These are phyloP conservation scores for Aspergillus transmontanensis DNA, from an alignment of 2,329 filamentous ascomycete species.

Conservation along the genomic window DNA sequence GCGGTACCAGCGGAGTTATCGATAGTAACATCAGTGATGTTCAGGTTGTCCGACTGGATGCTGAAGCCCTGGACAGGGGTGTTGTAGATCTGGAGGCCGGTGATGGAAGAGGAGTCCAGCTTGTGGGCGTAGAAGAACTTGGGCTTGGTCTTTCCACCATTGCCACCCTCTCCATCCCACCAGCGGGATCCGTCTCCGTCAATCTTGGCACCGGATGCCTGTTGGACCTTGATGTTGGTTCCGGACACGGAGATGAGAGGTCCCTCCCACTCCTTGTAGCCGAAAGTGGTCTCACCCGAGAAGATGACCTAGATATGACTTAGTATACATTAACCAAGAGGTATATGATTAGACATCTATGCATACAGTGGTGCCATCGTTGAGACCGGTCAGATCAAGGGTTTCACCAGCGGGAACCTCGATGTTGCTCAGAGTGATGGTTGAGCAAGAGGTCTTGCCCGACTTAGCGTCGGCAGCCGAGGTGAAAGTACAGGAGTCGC, in stretches of 20 bases:
- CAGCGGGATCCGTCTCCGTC: conserved; percentile 60
- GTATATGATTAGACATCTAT: background rate
- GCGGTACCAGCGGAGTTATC: conserved; percentile 58
- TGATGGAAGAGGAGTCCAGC: conserved; percentile 33
- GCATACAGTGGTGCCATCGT: conserved; percentile 34
- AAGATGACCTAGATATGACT: conserved; percentile 56
- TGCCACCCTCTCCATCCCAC: conserved; percentile 65
- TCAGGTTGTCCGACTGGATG: conserved; percentile 52
- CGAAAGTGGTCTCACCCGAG: conserved; percentile 67
- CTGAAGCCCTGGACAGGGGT: conserved; percentile 42
- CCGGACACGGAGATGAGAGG: conserved; percentile 66
- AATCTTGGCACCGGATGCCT: conserved; percentile 50
- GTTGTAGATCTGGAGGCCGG: conserved; percentile 34
- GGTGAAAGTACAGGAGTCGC: conserved; percentile 34
- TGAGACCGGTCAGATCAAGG: conserved; percentile 39
- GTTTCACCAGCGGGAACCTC: conserved; percentile 40
- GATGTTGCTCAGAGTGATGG: conserved; percentile 42
- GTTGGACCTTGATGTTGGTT: conserved; percentile 54
- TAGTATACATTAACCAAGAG: background rate
- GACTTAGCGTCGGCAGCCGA: conserved; percentile 30
- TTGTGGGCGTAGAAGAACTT: conserved; percentile 60
- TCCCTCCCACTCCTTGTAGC: conserved; percentile 66
- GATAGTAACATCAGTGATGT: conserved; percentile 55
- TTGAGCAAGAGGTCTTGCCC: conserved; percentile 35
- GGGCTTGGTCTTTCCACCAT: conserved; percentile 65